Evolutionary conservation across 805 yeast species (phyloP).

Genomic region (Starmerella potacharoeniae): DNA sequence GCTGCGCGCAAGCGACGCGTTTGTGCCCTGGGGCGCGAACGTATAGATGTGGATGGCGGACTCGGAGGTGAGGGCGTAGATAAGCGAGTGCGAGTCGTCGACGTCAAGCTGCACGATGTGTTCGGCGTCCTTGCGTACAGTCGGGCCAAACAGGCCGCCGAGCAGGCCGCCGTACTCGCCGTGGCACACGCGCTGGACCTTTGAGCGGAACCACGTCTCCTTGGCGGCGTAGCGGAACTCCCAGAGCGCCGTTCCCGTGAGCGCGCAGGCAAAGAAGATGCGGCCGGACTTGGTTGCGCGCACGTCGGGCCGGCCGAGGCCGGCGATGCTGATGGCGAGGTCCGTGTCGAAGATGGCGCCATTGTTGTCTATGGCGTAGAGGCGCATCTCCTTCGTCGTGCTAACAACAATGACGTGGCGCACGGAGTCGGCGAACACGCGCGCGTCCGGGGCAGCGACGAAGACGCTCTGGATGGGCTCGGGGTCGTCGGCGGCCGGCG

Average conservation of each 20-base stretch:
- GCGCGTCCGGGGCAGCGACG: conserved; percentile 69
- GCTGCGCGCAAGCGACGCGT: conserved; percentile 2
- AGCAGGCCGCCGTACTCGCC: conserved; percentile 19
- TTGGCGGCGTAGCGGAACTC: conserved; percentile 71
- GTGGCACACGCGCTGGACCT: conserved; percentile 70
- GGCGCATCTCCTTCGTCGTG: conserved; percentile 66
- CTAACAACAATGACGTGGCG: conserved; percentile 62
- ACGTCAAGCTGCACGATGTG: conserved; percentile 50
- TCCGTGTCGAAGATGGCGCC: conserved; percentile 72
- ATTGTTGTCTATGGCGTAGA: conserved; percentile 58
- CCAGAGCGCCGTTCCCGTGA: conserved; percentile 72
- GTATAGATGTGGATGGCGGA: conserved; percentile 74
- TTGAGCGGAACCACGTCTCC: conserved; percentile 78
- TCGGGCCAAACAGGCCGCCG: conserved; percentile 20
- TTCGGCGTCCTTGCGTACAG: conserved; percentile 31
- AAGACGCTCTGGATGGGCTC: conserved; percentile 68
- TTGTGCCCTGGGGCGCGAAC: conserved; percentile 29
- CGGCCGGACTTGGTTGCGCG: conserved; percentile 57
- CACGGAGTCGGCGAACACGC: conserved; percentile 69
- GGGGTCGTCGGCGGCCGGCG: conserved; percentile 44
- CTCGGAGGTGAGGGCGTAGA: conserved; percentile 72
- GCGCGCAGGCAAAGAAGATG: conserved; percentile 71
- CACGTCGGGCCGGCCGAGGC: conserved; percentile 59
- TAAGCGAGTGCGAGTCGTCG: conserved; percentile 64
- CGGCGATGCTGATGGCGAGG: conserved; percentile 67